Conservation (phyloP, 225 moss, liverwort and hornwort genomes). For the Lunularia cruciata region DNA sequence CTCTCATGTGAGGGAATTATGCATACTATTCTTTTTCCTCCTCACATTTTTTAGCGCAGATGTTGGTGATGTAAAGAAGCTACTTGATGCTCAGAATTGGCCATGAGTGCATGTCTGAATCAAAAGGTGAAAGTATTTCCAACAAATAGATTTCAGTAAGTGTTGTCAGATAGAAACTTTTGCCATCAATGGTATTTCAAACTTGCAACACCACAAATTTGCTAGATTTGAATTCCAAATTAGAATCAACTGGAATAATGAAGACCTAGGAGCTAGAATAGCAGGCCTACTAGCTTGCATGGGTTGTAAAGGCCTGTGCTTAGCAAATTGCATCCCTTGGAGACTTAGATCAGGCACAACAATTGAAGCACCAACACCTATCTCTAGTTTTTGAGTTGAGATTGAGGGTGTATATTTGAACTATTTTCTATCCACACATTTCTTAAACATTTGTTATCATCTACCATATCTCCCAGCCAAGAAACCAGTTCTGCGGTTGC, state of each 20-base stretch:
- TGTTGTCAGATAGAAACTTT: constrained; percentile 18
- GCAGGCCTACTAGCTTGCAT: not conserved
- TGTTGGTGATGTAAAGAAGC: too few species aligned
- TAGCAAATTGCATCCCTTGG: not conserved
- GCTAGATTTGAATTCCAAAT: not conserved
- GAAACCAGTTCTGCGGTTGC: not conserved
- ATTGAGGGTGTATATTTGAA: not conserved
- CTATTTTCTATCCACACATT: not conserved
- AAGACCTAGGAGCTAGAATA: not conserved
- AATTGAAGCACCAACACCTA: not conserved
- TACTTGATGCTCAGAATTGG: too few species aligned
- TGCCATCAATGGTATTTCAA: constrained; percentile 29
- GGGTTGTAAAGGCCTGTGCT: constrained; percentile 1
- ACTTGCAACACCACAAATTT: constrained; percentile 9
- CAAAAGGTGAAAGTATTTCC: not conserved
- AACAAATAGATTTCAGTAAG: not conserved
- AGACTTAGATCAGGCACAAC: not conserved
- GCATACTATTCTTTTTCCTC: too few species aligned
- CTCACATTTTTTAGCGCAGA: too few species aligned
- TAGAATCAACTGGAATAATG: not conserved
- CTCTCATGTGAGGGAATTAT: too few species aligned
- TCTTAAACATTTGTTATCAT: too few species aligned
- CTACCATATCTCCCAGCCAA: not conserved
- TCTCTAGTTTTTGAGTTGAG: too few species aligned
- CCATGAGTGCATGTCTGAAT: too few species aligned